Evolutionary conservation across 805 yeast species (phyloP).

Genomic region (Cephaloascus fragrans): DNA sequence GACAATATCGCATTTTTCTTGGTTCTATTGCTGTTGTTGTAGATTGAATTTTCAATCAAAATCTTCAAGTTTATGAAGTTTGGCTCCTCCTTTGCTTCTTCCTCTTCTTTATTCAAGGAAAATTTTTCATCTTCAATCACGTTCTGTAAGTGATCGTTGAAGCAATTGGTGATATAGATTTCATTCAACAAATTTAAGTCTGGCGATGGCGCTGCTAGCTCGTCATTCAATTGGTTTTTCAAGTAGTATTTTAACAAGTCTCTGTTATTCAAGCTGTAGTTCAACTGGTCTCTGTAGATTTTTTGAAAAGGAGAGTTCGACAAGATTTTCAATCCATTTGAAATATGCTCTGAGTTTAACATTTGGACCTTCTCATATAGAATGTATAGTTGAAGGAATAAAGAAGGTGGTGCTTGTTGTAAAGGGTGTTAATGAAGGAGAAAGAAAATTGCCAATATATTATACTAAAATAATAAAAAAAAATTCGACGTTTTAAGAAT

Average conservation of each 20-base stretch:
- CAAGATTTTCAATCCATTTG: neutral
- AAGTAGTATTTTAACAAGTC: conserved; percentile 33
- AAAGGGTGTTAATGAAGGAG: no score
- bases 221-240: conserved; percentile 25
- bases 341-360: neutral
- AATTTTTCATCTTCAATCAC: conserved; percentile 1
- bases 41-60: conserved; percentile 33
- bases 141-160: conserved; percentile 23
- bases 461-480: no score
- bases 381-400: no score
- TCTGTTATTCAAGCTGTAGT: conserved; percentile 25
- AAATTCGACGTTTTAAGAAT: no score
- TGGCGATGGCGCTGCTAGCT: conserved; percentile 8
- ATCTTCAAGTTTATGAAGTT: conserved; percentile 29
- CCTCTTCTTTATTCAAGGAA: neutral
- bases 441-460: no score
- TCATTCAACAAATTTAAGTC: conserved; percentile 10
- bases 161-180: conserved; percentile 17
- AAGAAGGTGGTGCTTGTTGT: no score
- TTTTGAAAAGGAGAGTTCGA: conserved; percentile 11
- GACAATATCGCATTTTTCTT: conserved; percentile 23
- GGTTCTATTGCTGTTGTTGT: conserved; percentile 16
- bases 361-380: no score
- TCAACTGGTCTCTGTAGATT: conserved; percentile 15
- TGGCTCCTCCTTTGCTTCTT: conserved; percentile 8